A percentile compares a stretch with the other conserved stretches of the same genome.
phyloP scores from a whole-genome alignment of 2,329 filamentous ascomycete genomes.

The Verticillium albo-atrum region DNA sequence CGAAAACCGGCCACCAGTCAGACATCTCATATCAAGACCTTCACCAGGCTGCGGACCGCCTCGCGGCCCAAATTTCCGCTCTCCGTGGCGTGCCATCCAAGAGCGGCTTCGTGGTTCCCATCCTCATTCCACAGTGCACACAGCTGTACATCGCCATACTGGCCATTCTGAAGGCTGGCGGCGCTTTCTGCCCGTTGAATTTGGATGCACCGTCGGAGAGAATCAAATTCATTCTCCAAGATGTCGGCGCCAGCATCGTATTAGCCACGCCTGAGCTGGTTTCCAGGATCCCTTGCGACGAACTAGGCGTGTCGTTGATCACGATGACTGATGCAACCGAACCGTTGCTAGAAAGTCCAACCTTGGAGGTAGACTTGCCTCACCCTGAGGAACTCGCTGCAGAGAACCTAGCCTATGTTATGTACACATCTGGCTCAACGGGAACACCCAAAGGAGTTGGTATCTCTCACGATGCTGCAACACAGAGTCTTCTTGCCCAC shows the following conservation, averaged over 20 bases:
- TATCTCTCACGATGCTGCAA: slow-evolving; percentile 73
- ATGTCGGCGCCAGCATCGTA: slow-evolving; percentile 66
- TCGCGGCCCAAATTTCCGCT: slow-evolving; percentile 48
- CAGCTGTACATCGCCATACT: slow-evolving; percentile 74
- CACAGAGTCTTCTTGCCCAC: slow-evolving; percentile 80
- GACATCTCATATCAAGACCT: slow-evolving; percentile 59
- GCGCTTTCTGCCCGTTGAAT: slow-evolving; percentile 80
- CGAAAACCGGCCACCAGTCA: slow-evolving; percentile 36
- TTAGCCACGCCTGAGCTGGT: slow-evolving; percentile 54
- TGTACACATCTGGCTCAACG: slow-evolving; percentile 91
- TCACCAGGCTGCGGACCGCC: slow-evolving; percentile 49
- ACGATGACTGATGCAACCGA: slow-evolving; percentile 23
- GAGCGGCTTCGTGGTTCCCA: slow-evolving; percentile 53
- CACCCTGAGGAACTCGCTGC: slow-evolving; percentile 10
- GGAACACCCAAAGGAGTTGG: slow-evolving; percentile 84
- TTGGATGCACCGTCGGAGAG: slow-evolving; percentile 74
- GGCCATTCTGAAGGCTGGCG: slow-evolving; percentile 75
- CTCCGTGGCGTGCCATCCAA: background rate
- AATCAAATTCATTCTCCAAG: slow-evolving; percentile 73
- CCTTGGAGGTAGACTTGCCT: background rate
- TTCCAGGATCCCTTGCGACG: slow-evolving; percentile 29
- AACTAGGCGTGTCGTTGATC: slow-evolving; percentile 2
- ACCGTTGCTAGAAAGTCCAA: background rate
- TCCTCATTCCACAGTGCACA: slow-evolving; percentile 73
- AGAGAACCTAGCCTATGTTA: slow-evolving; percentile 70